Base-by-base conservation (phyloP, 2,329 filamentous ascomycete species). In the Diplodia corticola region DNA sequence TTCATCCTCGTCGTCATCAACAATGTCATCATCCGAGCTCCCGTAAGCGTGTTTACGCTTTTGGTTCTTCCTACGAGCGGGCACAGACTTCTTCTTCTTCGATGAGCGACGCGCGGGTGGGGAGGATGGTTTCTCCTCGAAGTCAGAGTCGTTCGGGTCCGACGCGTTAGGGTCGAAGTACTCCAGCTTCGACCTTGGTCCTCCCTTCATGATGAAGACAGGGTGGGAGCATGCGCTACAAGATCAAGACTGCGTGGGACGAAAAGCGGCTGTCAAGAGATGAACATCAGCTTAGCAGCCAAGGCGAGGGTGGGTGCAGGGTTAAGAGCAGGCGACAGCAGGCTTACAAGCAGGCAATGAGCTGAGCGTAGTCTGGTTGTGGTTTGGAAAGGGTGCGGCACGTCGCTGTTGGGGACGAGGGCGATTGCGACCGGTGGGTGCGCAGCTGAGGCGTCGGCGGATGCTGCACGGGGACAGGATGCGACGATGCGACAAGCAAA, bases 1-100 rank as follows among this genome's bases (percentile, higher is more conserved):
- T 50, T 84, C 81, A 67, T 84, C 84, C 71, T 82, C 81, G 67
- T 82, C 81, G 67, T 80, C 76, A 57, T 73, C 71, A 20, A 69
- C 54, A n/a, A 70, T 69, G 69, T 78, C 77, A 40, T 76, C 74
- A 64, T 79, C 77, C 55, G 74, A 35, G 57, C 72, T 74, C 69
- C 67, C 68, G 69, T 77, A 77, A 26, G 59, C 69, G 67, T 73
- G 74, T 64, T 72, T 70, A 54, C 75, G 72, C 73, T 78, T 79
- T 48, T 70, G 68, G 26, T 69, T 75, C 69, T 72, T 76, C 73
- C 70, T 65, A 67, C 69, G 65, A 69, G 69, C 63, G 73, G 71
- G 65, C 71, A 74, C n/a, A 20, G 61, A 55, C 75, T 75, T 63
- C 71, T 71, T 73, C 74, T 12, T 74, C 75, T 55, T 57, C 10